Percentiles rank a stretch among this genome's conserved stretches.
phyloP scores from a whole-genome alignment of 2,329 filamentous ascomycete genomes.

The Scedosporium aurantiacum region DNA sequence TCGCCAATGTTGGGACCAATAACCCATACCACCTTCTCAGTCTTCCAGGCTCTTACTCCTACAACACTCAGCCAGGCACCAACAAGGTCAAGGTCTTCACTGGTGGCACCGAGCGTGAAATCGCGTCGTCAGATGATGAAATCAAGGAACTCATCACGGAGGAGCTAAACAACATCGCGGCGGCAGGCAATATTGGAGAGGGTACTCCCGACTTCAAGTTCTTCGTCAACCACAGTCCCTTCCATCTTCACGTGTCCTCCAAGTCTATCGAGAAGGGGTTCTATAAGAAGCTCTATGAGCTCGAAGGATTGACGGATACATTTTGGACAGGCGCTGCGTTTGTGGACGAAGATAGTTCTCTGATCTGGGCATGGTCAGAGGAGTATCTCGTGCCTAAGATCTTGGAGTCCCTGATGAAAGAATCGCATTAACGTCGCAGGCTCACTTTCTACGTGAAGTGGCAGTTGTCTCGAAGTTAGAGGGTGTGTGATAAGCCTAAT shows the following conservation, averaged over 20 bases:
- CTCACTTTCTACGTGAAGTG: no score
- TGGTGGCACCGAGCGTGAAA: slow-evolving; percentile 9
- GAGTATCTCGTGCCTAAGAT: background rate
- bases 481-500: no score
- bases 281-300: slow-evolving; percentile 19
- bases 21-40: slow-evolving; percentile 4
- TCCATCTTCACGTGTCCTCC: slow-evolving; percentile 15
- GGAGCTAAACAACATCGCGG: slow-evolving; percentile 7
- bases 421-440: background rate
- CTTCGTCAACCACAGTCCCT: slow-evolving; percentile 19
- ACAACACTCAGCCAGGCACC: slow-evolving; percentile 9
- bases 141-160: slow-evolving; percentile 10
- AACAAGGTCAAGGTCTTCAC: slow-evolving; percentile 5
- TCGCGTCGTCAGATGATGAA: slow-evolving; percentile 9
- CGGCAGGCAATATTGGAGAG: slow-evolving; percentile 1
- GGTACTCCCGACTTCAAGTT: slow-evolving; percentile 17
- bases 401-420: background rate
- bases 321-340: slow-evolving; percentile 24
- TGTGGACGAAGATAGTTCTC: background rate
- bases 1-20: slow-evolving; percentile 13
- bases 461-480: no score
- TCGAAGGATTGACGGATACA: slow-evolving; percentile 24
- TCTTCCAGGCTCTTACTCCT: slow-evolving; percentile 10
- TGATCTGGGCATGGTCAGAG: slow-evolving; percentile 1
- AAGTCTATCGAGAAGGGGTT: slow-evolving; percentile 21